phyloP scores from a whole-genome alignment of 768 basidiomycete species.

The Lactarius tabidus region DNA sequence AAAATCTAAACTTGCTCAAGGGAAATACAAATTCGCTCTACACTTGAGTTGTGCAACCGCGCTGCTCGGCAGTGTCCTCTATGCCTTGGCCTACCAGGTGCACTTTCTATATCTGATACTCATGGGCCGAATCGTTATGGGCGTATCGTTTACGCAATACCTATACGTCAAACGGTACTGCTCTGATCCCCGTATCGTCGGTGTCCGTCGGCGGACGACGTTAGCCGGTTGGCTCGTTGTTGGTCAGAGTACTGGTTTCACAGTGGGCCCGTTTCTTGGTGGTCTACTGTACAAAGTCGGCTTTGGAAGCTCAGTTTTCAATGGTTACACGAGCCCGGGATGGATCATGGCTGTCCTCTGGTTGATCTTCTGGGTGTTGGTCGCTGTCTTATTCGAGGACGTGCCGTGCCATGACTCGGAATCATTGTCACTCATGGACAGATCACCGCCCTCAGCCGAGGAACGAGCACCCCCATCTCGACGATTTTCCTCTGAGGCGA shows the following conservation, averaged over 20 bases:
- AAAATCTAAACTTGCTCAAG: conserved; percentile 32
- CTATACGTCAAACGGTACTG: conserved; percentile 71
- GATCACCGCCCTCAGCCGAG: background rate
- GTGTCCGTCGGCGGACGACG: conserved; percentile 56
- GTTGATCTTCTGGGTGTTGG: conserved; percentile 46
- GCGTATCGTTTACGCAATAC: conserved; percentile 56
- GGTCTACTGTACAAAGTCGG: conserved; percentile 60
- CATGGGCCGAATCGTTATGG: conserved; percentile 61
- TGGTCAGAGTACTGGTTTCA: conserved; percentile 59
- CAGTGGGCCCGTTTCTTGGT: conserved; percentile 58
- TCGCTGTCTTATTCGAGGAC: conserved; percentile 34
- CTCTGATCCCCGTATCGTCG: conserved; percentile 63
- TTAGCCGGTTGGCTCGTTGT: conserved; percentile 61
- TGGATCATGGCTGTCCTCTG: conserved; percentile 61
- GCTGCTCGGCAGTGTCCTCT: conserved; percentile 54
- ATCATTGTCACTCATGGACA: background rate
- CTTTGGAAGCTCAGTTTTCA: conserved; percentile 53
- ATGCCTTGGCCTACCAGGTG: conserved; percentile 56
- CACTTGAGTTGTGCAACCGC: conserved; percentile 50
- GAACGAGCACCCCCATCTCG: background rate
- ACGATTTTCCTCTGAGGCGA: background rate
- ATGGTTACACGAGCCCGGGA: conserved; percentile 62
- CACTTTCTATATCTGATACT: conserved; percentile 66
- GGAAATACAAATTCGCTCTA: conserved; percentile 51
- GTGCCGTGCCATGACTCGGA: conserved; percentile 25